Evolutionary conservation across 345 rosid species (phyloP), one percentile per base, ranked within the genome.

Genomic region (Stellera chamaejasme): DNA sequence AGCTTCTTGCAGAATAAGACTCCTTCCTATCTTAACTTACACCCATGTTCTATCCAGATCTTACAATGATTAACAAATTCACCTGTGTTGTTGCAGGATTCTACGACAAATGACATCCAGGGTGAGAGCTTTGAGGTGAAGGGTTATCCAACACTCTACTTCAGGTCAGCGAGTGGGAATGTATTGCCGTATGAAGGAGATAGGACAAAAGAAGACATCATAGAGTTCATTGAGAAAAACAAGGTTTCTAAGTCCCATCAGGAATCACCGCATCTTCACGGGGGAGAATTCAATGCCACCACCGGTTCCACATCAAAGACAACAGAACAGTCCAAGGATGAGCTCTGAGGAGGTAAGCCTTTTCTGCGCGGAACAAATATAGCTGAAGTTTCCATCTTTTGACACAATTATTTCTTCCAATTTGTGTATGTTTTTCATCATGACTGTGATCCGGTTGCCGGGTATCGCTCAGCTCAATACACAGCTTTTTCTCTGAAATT

Each of bases 101-200:
- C 92, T 48, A 87, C 99, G 4, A 82, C 92, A 55, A 93, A 93
- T 69, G 97, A 93, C 58, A 53, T 79, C 64, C 82, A 83, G 11
- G 62, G 9, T n/a, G 92, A 73, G 52, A 57, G 75, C 13, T 93
- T 84, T 39, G 85, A 89, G 7, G 95, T 93, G 48, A 69, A 76
- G 72, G 97, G 97, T 43, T 93, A 74, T 75, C 99, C 99, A 1
- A 87, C 96, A 0, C 1, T 93, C 46, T 87, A 71, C 88, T 87
- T 93, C 60, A 82, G 76, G 66, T 77, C 97, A 11, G 74, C 87
- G 1, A 71, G 75, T 48, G 99, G 99, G 66, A 82, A 77, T 13
- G 1, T 75, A 61, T 72, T 76, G 52, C 58, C 19, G 13, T 93
- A 93, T 47, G 90, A 89, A 0, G 99, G 96, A 13, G 74, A 54